Evolutionary conservation across 2,329 filamentous ascomycete genomes (phyloP).

Genomic region (Aureobasidium sp.): DNA sequence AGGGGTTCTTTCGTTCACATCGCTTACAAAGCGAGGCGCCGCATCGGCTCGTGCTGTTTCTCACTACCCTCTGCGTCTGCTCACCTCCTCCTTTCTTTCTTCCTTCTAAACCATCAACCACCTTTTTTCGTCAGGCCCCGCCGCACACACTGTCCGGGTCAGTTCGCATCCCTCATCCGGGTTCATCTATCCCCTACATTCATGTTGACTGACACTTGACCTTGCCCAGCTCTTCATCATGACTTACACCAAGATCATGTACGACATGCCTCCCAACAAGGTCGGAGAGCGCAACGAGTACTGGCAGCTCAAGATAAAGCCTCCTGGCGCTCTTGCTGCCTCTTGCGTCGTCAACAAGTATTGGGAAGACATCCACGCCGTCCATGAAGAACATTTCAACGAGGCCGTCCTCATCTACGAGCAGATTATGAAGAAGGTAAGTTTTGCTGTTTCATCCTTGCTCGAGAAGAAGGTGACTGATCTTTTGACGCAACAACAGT

Average conservation of each 20-base stretch:
- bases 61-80: not conserved
- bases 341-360: not conserved
- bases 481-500: not conserved
- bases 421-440: not conserved
- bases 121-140: not conserved
- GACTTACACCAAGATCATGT: not conserved
- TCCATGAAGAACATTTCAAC: not conserved
- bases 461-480: not conserved
- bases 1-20: not conserved
- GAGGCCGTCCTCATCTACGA: not conserved
- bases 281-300: not conserved
- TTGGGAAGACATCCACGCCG: not conserved
- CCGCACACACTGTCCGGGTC: no score
- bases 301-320: not conserved
- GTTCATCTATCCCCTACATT: not conserved
- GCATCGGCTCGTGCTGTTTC: not conserved
- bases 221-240: not conserved
- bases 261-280: not conserved
- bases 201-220: not conserved
- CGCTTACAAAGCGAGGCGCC: not conserved
- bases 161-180: no score
- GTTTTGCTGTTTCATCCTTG: not conserved
- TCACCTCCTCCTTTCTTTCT: not conserved
- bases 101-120: not conserved
- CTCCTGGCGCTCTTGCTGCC: not conserved